Base-by-base conservation (phyloP, 768 basidiomycete genomes). In the Serpula lacrymans region DNA sequence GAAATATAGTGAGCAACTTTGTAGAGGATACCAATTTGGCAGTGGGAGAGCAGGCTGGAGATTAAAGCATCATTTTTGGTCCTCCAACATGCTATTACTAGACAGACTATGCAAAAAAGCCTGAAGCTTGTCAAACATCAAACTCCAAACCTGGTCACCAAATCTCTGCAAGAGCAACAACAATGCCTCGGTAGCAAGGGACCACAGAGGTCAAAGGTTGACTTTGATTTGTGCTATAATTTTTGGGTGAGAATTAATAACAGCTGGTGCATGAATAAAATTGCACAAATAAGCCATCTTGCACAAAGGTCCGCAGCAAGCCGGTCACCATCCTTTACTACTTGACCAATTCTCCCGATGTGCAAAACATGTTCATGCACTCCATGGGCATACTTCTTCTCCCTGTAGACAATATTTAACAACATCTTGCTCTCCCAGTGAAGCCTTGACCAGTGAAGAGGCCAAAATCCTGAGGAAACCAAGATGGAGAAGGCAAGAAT, bases 151-250 rank as follows among this genome's bases (percentile, higher is more conserved):
- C 2, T 74, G 47, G 45, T 86, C 80, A 0, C 75, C 79, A 46
- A 79, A 82, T n/a, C 73, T 61, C 11, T 54, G 46, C 0, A 74
- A 67, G 5, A 75, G 40, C 6, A 52, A 46, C 1, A 72, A 65
- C 5, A 92, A 57, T 1, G 84, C 79, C 2, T 70, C 70, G 11
- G 79, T 72, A 3, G 88, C 77, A 16, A 89, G 82, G 5, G 77
- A 72, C 84, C 91, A 96, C 14, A 92, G 55, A 0, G 93, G 93
- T 18, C 85, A 75, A 36, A 95, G 69, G 54, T 90, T 91, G 46
- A 94, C 83, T 65, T 96, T 94, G 42, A 93, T 68, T 59, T 92
- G 90, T 5, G 83, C 85, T 81, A 51, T 27, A 35, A 26, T 4
- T 29, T 12, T 30, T 26, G 23, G 11, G 37, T 34, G 49, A 42